phyloP scores from a whole-genome alignment of 2,329 filamentous ascomycete species.

The Orbilia brochopaga region DNA sequence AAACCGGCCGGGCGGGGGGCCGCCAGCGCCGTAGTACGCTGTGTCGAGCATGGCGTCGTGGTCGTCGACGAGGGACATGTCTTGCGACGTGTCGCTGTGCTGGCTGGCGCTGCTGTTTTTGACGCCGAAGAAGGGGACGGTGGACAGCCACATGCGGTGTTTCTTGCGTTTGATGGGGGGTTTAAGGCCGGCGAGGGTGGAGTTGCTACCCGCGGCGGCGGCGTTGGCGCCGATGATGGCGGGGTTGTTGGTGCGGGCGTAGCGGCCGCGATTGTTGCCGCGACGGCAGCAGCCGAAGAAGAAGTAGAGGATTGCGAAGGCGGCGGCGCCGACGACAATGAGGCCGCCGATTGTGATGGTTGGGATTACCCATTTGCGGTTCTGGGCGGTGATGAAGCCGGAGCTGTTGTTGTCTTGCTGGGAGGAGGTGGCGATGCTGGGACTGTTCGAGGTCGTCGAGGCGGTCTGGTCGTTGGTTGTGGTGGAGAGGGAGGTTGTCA shows the following conservation, averaged over 20 bases:
- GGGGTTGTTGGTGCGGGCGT: slow-evolving; percentile 24
- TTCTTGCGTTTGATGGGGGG: slow-evolving; percentile 17
- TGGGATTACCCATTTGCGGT: slow-evolving; percentile 45
- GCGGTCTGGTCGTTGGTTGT: slow-evolving; percentile 1
- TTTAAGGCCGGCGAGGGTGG: not conserved
- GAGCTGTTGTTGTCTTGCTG: slow-evolving; percentile 23
- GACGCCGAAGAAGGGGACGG: slow-evolving; percentile 40
- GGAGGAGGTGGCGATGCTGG: slow-evolving; percentile 9
- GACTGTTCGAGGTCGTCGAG: not conserved
- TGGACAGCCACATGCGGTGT: slow-evolving; percentile 37
- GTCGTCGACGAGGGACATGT: slow-evolving; percentile 37
- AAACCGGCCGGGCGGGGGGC: not conserved
- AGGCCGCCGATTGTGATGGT: slow-evolving; percentile 37
- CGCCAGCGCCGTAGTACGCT: slow-evolving; percentile 41
- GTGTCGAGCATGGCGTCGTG: slow-evolving; percentile 28
- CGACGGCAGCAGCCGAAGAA: slow-evolving; percentile 38
- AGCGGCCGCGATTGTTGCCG: slow-evolving; percentile 19
- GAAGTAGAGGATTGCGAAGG: slow-evolving; percentile 38
- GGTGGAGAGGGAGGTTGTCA: slow-evolving; percentile 22
- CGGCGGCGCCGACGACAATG: slow-evolving; percentile 25
- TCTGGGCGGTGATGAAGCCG: slow-evolving; percentile 36
- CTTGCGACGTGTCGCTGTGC: slow-evolving; percentile 30
- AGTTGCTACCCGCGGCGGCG: not conserved
- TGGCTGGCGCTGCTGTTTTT: slow-evolving; percentile 25
- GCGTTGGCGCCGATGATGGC: slow-evolving; percentile 10